Conservation (phyloP, 129 eudicot genomes). For the sunflower (Helianthus annuus) region HanXRQr2.0-SUNRISE NC_035440.2:123848671-123849170, state of each 20-base stretch:
- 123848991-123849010: neutral
- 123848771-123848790: neutral
- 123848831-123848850: conserved; percentile 99
- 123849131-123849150: no score
- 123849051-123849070: neutral
- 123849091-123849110: neutral
- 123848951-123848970: conserved; percentile 97
- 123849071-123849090: neutral
- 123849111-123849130: neutral
- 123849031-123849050: conserved; percentile 9
- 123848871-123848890: conserved; percentile 97
- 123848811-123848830: conserved; percentile 62
- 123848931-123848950: conserved; percentile 88
- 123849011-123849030: neutral
- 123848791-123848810: conserved; percentile 12
- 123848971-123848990: conserved; percentile 89
- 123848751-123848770: conserved; percentile 8
- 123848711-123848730: neutral
- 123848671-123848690: conserved; percentile 78
- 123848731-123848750: conserved; percentile 1
- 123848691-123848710: conserved; percentile 96
- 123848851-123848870: conserved; percentile 96
- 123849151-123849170: no score
- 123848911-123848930: conserved; percentile 96
- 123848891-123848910: conserved; percentile 97